A percentile compares a stretch with the other conserved stretches of the same genome.
phyloP scores from a whole-genome alignment of 139 green algal species.

The Picochlorum sp. region DNA sequence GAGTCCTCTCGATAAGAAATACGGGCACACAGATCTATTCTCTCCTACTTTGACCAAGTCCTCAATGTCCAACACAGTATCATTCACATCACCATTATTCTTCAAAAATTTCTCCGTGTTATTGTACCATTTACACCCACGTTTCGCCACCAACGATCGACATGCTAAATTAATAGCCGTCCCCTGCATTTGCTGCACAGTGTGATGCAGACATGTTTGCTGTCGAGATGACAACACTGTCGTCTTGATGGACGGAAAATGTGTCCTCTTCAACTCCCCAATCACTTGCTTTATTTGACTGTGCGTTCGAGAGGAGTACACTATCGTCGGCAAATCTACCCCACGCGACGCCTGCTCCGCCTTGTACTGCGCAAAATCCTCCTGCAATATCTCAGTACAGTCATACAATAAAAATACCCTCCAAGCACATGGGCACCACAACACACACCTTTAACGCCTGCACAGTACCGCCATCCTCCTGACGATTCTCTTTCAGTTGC shows the following conservation, averaged over 20 bases:
- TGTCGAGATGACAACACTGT: slow-evolving; percentile 74
- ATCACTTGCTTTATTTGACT: slow-evolving; percentile 92
- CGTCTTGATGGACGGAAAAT: slow-evolving; percentile 61
- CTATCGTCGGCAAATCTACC: slow-evolving; percentile 51
- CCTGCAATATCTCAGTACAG: slow-evolving; percentile 1
- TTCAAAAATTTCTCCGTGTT: slow-evolving; percentile 35
- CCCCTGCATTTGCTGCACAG: slow-evolving; percentile 32
- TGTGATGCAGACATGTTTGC: slow-evolving; percentile 73
- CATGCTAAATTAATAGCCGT: slow-evolving; percentile 67
- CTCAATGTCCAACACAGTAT: slow-evolving; percentile 72
- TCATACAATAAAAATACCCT: background rate
- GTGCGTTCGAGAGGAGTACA: slow-evolving; percentile 92
- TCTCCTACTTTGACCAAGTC: slow-evolving; percentile 67
- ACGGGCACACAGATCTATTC: slow-evolving; percentile 54
- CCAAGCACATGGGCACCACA: background rate
- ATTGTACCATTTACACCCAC: slow-evolving; percentile 54
- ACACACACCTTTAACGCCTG: slow-evolving; percentile 22
- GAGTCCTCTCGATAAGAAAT: slow-evolving; percentile 58
- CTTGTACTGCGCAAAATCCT: slow-evolving; percentile 26
- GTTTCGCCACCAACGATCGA: slow-evolving; percentile 37
- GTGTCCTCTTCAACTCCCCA: slow-evolving; percentile 69
- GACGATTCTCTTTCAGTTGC: background rate
- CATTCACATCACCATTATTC: slow-evolving; percentile 35
- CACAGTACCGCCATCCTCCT: slow-evolving; percentile 18
- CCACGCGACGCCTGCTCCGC: slow-evolving; percentile 8